phyloP scores from a whole-genome alignment of 2,329 filamentous ascomycete species.

The Trichothecium roseum region DNA sequence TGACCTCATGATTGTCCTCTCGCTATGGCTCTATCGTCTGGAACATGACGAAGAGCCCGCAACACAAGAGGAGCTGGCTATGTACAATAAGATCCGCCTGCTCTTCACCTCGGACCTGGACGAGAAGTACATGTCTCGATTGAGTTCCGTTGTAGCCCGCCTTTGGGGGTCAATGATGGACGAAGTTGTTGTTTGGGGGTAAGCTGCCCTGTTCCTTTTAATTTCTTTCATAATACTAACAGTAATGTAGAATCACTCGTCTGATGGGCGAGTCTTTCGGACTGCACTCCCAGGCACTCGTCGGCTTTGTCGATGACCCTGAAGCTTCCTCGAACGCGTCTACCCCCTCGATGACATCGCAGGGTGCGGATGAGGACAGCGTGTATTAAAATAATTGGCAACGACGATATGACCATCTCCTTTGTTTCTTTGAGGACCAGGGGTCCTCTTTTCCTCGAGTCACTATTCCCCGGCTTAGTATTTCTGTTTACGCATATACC shows the following conservation, averaged over 20 bases:
- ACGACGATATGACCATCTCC: conserved; percentile 38
- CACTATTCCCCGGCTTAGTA: conserved; percentile 7
- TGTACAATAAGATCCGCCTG: conserved; percentile 88
- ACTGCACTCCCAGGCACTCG: conserved; percentile 85
- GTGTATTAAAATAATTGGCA: conserved; percentile 49
- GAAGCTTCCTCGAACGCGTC: conserved; percentile 60
- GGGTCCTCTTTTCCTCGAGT: conserved; percentile 9
- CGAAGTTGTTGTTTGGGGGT: conserved; percentile 99
- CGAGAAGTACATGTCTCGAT: conserved; percentile 67
- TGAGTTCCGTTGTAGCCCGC: conserved; percentile 90
- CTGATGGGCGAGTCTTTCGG: conserved; percentile 98
- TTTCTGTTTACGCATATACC: conserved; percentile 18
- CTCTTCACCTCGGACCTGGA: conserved; percentile 87
- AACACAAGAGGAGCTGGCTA: conserved; percentile 70
- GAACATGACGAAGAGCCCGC: conserved; percentile 96
- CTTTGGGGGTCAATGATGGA: conserved; percentile 98
- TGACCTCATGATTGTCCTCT: conserved; percentile 96
- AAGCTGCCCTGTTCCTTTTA: conserved; percentile 39
- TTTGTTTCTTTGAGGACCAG: conserved; percentile 5
- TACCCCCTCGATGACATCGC: conserved; percentile 62
- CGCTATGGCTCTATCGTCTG: conserved; percentile 95
- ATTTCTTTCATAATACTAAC: conserved; percentile 11
- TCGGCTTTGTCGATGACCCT: conserved; percentile 84
- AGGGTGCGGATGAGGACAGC: conserved; percentile 61
- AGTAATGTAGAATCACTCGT: conserved; percentile 63